Conservation (phyloP, 345 rosid species). For the Aurinia saxatilis region DNA sequence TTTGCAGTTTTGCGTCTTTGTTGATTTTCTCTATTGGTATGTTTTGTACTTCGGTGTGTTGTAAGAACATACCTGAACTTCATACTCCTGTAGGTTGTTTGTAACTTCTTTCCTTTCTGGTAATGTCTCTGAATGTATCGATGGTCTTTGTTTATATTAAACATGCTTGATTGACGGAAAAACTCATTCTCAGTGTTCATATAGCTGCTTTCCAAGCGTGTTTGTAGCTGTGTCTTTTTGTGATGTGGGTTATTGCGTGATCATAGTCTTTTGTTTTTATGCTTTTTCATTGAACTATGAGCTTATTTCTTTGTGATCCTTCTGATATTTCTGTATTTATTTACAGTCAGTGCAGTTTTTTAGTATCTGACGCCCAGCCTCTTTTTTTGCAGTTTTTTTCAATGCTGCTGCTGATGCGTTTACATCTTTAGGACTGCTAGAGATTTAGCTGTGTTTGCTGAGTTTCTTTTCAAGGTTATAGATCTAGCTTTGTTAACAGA, state of each 20-base stretch:
- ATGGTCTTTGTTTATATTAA: neutral
- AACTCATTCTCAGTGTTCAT: neutral
- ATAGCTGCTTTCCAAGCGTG: neutral
- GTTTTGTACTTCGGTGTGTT: neutral
- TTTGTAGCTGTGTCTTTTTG: neutral
- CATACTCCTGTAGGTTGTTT: neutral
- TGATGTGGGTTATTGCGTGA: neutral
- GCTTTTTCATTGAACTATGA: neutral
- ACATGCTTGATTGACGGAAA: neutral
- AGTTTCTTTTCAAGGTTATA: constrained; percentile 20
- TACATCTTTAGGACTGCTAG: constrained; percentile 27
- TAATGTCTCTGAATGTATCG: neutral
- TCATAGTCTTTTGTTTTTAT: neutral
- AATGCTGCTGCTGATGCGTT: constrained; percentile 13
- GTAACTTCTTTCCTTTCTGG: neutral
- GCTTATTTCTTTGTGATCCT: neutral
- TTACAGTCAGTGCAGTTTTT: neutral
- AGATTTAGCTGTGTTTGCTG: constrained; percentile 22
- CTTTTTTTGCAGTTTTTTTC: constrained; percentile 14
- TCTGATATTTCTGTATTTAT: neutral
- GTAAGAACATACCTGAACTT: neutral
- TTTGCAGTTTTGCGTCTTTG: neutral
- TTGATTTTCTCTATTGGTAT: neutral
- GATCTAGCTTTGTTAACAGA: constrained; percentile 32
- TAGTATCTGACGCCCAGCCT: neutral